Evolutionary conservation across 1,284 basidiomycete species (phyloP).

Genomic region (Stygiomarasmius scandens): DNA sequence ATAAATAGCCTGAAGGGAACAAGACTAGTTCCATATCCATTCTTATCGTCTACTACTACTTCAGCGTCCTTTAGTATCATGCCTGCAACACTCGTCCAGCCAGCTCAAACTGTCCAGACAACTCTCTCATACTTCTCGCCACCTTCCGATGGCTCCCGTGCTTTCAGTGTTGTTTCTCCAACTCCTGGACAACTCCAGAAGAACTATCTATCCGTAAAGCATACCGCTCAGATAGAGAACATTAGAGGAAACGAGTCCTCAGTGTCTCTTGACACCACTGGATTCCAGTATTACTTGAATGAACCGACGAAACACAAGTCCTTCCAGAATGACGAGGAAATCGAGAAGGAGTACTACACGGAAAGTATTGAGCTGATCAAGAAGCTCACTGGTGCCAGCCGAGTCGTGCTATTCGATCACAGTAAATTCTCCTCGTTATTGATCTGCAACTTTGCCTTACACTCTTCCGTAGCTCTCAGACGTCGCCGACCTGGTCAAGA

Average conservation of each 20-base stretch:
- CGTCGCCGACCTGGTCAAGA: slow-evolving; percentile 40
- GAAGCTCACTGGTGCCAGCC: slow-evolving; percentile 51
- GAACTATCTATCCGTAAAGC: slow-evolving; percentile 7
- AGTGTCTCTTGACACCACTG: slow-evolving; percentile 49
- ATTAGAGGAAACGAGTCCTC: slow-evolving; percentile 45
- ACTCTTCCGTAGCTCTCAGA: slow-evolving; percentile 42
- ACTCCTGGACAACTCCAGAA: not conserved
- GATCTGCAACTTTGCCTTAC: not conserved
- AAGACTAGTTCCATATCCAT: not conserved
- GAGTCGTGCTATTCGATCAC: slow-evolving; percentile 59
- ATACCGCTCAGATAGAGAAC: slow-evolving; percentile 31
- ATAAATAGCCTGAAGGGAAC: not conserved
- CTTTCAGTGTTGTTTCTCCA: slow-evolving; percentile 5
- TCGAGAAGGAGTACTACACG: slow-evolving; percentile 51
- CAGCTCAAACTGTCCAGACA: slow-evolving; percentile 4
- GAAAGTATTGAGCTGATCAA: slow-evolving; percentile 55
- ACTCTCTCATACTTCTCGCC: slow-evolving; percentile 9
- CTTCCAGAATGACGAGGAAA: slow-evolving; percentile 42
- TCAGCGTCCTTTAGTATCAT: not conserved
- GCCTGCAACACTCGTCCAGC: not conserved
- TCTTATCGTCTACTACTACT: not conserved
- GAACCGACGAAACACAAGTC: slow-evolving; percentile 24
- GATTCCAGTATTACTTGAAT: slow-evolving; percentile 47
- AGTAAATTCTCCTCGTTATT: slow-evolving; percentile 34
- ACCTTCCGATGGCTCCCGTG: slow-evolving; percentile 10